Evolutionary conservation across 371 early-diverging fungal genomes (phyloP), one percentile per base, ranked within the genome.

Genomic region (Phascolomyces articulosus): DNA sequence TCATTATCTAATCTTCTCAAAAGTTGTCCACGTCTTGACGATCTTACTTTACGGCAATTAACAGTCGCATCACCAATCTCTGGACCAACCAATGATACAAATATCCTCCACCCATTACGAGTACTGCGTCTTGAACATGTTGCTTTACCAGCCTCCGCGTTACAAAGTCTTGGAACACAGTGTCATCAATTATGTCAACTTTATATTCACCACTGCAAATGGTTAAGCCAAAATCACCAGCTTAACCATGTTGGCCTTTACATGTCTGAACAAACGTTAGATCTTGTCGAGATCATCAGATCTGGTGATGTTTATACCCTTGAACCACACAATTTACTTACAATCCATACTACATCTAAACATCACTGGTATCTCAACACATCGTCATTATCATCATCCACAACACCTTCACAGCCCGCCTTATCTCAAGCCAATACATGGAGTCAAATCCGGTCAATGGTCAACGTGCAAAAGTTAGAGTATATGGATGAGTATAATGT

Each of bases 261-360:
- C 23, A 51, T 51, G 51, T 7, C 51, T 24, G 7, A 24, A 7
- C 51, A 51, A 24, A 10, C 11, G 1, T n/a, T 51, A 24, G 26
- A 51, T 24, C 11, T 51, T 18, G 3, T 51, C 26, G 51, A 51
- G 24, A 24, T 51, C 51, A 24, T 24, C 15, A 1, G 23, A 1
- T 51, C 51, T 24, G 51, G 51, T 15, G 51, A 51, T 24, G 51
- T 51, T 23, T 51, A 51, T 24, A 51, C 51, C 6, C 51, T 51
- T 24, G 51, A 51, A n/a, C 51, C 51, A 24, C 51, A 51, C 15
- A 51, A 11, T 24, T 15, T 51, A 24, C 51, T 51, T 51, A 23
- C 51, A 23, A 24, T 51, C 4, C 11, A 51, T 4, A 51, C 51
- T 16, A 44, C 7, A 8, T n/a, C 51, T 3, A 24, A 10, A 1